Base-by-base conservation (phyloP, 805 yeast species). In the Ogataea zsoltii region DNA sequence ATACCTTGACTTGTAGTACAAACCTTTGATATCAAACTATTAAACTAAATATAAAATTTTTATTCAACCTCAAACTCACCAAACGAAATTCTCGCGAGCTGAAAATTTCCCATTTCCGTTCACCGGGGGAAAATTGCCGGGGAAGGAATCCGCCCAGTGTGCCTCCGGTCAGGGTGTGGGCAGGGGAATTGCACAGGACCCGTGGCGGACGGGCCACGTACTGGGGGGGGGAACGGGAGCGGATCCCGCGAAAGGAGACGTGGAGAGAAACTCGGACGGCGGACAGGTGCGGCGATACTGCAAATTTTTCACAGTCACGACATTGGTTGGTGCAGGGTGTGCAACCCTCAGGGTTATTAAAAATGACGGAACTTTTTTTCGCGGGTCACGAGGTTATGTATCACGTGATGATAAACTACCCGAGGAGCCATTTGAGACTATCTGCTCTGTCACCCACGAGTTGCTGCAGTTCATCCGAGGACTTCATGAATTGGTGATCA, bases 401-500 rank as follows among this genome's bases (percentile, higher is more conserved):
- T 25, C 34, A 43, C 38, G 39, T 31, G 43, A 32, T 9, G 40
- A 37, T 37, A 37, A 17, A 19, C 32, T 38, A 41, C 17, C 67
- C 72, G 25, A 74, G 42, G 13, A 74, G 57, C 66, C 75, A 72
- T 19, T 61, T 57, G 49, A 74, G 49, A 16, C 61, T 58, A 13
- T 58, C 48, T 1, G 77, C 72, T 23, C 55, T 61, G 14, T 54
- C 53, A 7, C 79, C 80, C 1, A 73, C 70, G 4, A 72, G 54
- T 4, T 51, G 46, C 3, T 38, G 50, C 33, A 77, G 56, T 19
- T 61, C 65, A 1, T 65, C 61, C 16, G 51, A 45, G 15, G 65
- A 62, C 10, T 63, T 51, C 67, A 78, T 63, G 54, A 76, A 76
- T 35, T 62, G 58, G 50, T 77, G 82, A 50, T 79, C 84, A 11